Percentiles rank a stretch among this genome's conserved stretches.
These are phyloP conservation scores for Cladosporium sp. DNA, from an alignment of 2,329 filamentous ascomycete genomes.

Conservation along the genomic window DNA sequence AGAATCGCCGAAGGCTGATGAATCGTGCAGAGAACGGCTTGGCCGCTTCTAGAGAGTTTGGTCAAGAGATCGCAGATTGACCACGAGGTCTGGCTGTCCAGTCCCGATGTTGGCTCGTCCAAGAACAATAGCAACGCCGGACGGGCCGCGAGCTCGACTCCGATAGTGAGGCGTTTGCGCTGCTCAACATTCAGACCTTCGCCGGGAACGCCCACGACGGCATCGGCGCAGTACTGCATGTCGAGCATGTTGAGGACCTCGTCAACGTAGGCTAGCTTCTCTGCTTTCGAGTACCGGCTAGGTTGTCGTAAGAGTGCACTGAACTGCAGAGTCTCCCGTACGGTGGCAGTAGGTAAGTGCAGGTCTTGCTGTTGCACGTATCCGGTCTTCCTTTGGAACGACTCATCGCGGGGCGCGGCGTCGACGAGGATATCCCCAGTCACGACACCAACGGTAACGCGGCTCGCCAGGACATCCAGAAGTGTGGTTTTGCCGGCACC, in stretches of 20 bases:
- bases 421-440: conserved; percentile 63
- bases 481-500: conserved; percentile 58
- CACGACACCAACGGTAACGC: conserved; percentile 56
- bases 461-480: conserved; percentile 50
- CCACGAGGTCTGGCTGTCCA: conserved; percentile 60
- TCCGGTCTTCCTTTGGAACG: conserved; percentile 59
- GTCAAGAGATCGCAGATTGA: conserved; percentile 57
- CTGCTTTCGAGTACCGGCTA: conserved; percentile 44
- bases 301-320: conserved; percentile 55
- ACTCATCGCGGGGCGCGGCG: conserved; percentile 42
- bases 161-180: conserved; percentile 56
- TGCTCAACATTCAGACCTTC: conserved; percentile 57
- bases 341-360: conserved; percentile 50
- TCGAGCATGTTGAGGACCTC: conserved; percentile 60
- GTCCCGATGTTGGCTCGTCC: conserved; percentile 53
- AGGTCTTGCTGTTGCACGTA: conserved; percentile 65
- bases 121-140: conserved; percentile 58
- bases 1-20: conserved; percentile 42
- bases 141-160: conserved; percentile 35
- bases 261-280: conserved; percentile 58
- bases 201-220: conserved; percentile 56
- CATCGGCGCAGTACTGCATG: conserved; percentile 58
- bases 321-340: conserved; percentile 50
- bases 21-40: conserved; percentile 43
- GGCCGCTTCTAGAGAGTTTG: conserved; percentile 49